phyloP scores from a whole-genome alignment of 805 yeast genomes.

The Geotrichum ghanense region DNA sequence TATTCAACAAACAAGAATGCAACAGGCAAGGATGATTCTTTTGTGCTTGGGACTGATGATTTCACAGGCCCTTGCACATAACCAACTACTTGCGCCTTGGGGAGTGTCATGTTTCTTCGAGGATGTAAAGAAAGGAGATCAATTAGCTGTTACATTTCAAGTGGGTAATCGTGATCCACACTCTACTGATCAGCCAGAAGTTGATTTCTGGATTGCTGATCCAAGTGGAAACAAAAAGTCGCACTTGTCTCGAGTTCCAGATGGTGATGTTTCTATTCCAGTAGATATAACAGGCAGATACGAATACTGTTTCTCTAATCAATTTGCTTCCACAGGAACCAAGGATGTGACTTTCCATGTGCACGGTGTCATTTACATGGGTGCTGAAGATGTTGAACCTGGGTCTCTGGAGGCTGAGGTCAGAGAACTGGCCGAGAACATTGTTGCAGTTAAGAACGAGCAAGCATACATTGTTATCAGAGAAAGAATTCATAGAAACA shows the following conservation, averaged over 20 bases:
- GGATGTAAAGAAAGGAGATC: constrained; percentile 69
- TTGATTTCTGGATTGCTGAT: constrained; percentile 51
- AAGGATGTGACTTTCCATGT: constrained; percentile 93
- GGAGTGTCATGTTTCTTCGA: constrained; percentile 88
- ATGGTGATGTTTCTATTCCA: constrained; percentile 64
- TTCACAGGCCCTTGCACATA: constrained; percentile 44
- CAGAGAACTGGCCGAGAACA: constrained; percentile 57
- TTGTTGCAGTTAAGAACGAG: constrained; percentile 84
- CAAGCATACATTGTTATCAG: constrained; percentile 83
- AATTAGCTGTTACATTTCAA: constrained; percentile 79
- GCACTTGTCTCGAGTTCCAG: constrained; percentile 47
- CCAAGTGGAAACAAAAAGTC: constrained; percentile 41
- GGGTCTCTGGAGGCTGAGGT: constrained; percentile 81
- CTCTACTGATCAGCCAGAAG: constrained; percentile 26
- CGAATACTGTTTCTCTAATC: constrained; percentile 87
- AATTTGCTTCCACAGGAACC: constrained; percentile 55
- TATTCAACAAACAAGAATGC: background rate
- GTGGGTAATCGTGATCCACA: constrained; percentile 72
- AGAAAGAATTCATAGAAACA: constrained; percentile 95
- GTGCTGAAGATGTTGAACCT: constrained; percentile 59
- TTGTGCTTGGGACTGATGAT: constrained; percentile 7
- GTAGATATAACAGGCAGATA: constrained; percentile 64
- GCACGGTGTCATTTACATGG: constrained; percentile 84
- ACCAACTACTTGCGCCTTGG: constrained; percentile 68
- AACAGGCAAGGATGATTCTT: background rate